Conservation (phyloP, 805 yeast genomes). For the Teunomyces funiuensis region DNA sequence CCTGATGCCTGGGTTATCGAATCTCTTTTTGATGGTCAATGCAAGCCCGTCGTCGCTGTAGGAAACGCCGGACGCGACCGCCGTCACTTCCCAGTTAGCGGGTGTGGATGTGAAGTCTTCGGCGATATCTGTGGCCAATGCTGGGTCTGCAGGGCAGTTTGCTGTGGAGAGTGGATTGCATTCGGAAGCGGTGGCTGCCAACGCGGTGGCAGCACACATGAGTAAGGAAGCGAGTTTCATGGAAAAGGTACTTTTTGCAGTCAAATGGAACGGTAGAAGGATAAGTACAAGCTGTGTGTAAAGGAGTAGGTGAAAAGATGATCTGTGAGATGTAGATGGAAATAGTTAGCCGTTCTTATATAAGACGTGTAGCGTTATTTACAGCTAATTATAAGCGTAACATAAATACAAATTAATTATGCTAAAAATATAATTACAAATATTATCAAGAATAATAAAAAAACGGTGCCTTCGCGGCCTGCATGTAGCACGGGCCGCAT, state of each 20-base stretch:
- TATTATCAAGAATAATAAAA: too few species aligned
- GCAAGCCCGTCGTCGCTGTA: conserved; percentile 53
- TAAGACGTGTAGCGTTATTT: too few species aligned
- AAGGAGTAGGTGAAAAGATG: too few species aligned
- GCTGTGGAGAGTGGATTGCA: conserved; percentile 28
- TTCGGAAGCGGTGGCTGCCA: conserved; percentile 10
- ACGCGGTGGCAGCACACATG: conserved; percentile 6
- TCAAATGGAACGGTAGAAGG: too few species aligned
- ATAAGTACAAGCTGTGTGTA: too few species aligned
- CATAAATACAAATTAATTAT: too few species aligned
- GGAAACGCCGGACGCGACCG: conserved; percentile 36
- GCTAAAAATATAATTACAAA: too few species aligned
- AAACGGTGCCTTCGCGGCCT: too few species aligned
- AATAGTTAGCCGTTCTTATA: too few species aligned
- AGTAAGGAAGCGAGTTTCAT: conserved; percentile 3
- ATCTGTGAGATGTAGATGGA: too few species aligned
- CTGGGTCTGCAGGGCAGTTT: conserved; percentile 45
- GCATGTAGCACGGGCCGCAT: too few species aligned
- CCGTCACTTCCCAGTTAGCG: conserved; percentile 40
- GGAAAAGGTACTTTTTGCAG: neutral
- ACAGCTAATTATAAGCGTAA: too few species aligned
- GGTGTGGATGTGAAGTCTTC: conserved; percentile 53
- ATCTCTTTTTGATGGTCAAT: conserved; percentile 58
- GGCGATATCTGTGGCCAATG: conserved; percentile 56
- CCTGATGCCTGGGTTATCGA: conserved; percentile 74